phyloP scores from a whole-genome alignment of 768 basidiomycete genomes.

The Termitomyces titanicus region DNA sequence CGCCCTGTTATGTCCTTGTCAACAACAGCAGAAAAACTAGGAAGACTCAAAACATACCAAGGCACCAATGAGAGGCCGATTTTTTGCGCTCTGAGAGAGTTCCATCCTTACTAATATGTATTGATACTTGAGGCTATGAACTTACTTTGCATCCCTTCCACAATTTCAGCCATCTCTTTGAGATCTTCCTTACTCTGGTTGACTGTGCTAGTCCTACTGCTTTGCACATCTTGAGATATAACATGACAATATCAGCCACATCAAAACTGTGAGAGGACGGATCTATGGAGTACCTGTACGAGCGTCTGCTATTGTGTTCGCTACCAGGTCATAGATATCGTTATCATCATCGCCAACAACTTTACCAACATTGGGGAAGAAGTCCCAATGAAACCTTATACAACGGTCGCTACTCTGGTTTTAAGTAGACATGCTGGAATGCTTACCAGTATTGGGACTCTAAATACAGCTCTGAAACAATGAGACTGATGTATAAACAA shows the following conservation, averaged over 20 bases:
- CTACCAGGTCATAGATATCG: not conserved
- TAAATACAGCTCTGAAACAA: not conserved
- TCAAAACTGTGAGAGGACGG: not conserved
- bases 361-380: constrained; percentile 3
- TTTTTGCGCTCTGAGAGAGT: not conserved
- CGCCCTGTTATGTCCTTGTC: not conserved
- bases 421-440: too few species aligned
- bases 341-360: not conserved
- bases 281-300: constrained; percentile 8
- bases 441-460: constrained; percentile 8
- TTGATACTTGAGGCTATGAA: not conserved
- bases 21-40: not conserved
- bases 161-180: constrained; percentile 12
- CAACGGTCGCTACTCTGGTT: not conserved
- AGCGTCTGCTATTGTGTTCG: constrained; percentile 8
- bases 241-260: not conserved
- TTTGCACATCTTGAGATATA: not conserved
- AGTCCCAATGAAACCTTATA: constrained; percentile 8
- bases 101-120: not conserved
- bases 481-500: too few species aligned
- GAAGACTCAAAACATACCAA: not conserved
- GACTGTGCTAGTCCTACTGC: constrained; percentile 3
- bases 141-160: constrained; percentile 7
- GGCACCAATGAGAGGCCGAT: constrained; percentile 9
- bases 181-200: constrained; percentile 5